Base-by-base conservation (phyloP, 768 basidiomycete genomes). In the Suillus lakei region DNA sequence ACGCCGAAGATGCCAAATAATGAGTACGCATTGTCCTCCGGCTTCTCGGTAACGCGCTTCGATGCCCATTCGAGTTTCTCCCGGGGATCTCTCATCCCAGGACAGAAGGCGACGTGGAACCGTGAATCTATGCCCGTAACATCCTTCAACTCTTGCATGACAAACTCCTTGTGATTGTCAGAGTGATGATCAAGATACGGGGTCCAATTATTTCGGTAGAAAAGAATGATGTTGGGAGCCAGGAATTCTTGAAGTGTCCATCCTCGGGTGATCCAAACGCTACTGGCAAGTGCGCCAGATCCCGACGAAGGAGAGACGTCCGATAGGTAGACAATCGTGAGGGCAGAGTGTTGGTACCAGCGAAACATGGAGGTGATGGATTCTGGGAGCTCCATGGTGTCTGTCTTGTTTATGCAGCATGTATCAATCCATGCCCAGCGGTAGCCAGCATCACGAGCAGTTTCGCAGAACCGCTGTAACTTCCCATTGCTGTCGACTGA, bases 181-280 rank as follows among this genome's bases (percentile, higher is more conserved):
- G 15, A 28, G 26, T 16, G 26, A 28, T 51, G 0, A 28, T 51
- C 50, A 9, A 51, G 50, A 28, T 28, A 63, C 15, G 74, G 46
- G 3, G 66, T 69, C 73, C 73, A 74, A 7, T 21, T 23, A 51
- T 61, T 70, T 53, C 64, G 72, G 65, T 74, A 74, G 66, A 74
- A 74, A 32, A 72, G 21, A 34, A 55, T 34, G 3, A 34, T 15
- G 12, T 55, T 34, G 1, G 54, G 54, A n/a, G 54, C 54, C n/a
- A 55, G n/a, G 13, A 55, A 34, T 55, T 55, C 54, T 34, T 55
- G 54, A 21, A 55, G 18, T 32, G 54, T 55, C 54, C 54, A 55
- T 34, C 54, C 54, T n/a, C 54, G 32, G 2, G 21, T 34, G 12
- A 34, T 55, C 54, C 54, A 55, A 1, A 2, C 32, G 13, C 54